phyloP scores from a whole-genome alignment of 768 basidiomycete species.

The Amanita brunnescens region DNA sequence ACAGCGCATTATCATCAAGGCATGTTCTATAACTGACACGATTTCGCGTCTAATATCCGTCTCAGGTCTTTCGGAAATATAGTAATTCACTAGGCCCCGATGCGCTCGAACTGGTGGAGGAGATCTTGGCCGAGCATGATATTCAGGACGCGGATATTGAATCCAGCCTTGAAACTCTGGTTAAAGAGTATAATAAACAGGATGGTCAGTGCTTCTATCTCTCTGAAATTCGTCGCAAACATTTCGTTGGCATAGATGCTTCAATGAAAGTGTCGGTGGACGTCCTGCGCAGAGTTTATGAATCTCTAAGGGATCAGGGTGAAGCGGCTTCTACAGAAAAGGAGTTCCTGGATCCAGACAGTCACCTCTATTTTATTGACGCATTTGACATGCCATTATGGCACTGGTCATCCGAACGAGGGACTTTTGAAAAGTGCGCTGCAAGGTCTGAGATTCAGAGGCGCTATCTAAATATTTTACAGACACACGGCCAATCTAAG shows the following conservation, averaged over 20 bases:
- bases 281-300: slow-evolving; percentile 65
- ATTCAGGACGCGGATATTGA: slow-evolving; percentile 65
- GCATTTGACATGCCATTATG: slow-evolving; percentile 95
- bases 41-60: neutral
- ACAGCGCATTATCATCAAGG: slow-evolving; percentile 43
- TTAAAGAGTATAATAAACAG: slow-evolving; percentile 84
- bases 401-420: slow-evolving; percentile 81
- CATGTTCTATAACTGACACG: slow-evolving; percentile 8
- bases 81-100: slow-evolving; percentile 83
- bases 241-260: slow-evolving; percentile 41
- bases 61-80: slow-evolving; percentile 78
- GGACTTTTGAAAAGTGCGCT: slow-evolving; percentile 79
- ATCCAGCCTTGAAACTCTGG: slow-evolving; percentile 68
- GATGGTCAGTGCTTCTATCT: slow-evolving; percentile 45
- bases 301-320: slow-evolving; percentile 60
- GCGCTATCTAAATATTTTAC: slow-evolving; percentile 6
- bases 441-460: neutral
- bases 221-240: neutral
- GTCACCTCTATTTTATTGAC: slow-evolving; percentile 75
- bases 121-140: slow-evolving; percentile 61
- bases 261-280: slow-evolving; percentile 72
- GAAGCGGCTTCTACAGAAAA: slow-evolving; percentile 40
- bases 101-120: slow-evolving; percentile 60
- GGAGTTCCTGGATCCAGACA: slow-evolving; percentile 69
- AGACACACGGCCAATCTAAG: slow-evolving; percentile 51